These are phyloP conservation scores for Coemansia sp. DNA, from an alignment of 192 early-diverging fungal species.

Conservation along the genomic window DNA sequence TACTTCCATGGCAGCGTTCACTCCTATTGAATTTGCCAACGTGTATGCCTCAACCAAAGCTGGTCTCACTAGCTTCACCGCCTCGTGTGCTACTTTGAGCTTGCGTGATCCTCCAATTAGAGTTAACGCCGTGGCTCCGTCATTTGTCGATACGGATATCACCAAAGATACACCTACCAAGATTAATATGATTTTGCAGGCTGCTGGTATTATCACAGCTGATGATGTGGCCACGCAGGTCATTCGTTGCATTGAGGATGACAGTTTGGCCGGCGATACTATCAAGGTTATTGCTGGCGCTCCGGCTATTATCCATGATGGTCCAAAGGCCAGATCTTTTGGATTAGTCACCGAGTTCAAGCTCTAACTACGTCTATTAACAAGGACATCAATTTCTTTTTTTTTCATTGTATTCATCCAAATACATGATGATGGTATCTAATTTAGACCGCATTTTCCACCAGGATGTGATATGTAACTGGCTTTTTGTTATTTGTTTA, in stretches of 20 bases:
- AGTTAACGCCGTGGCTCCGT: constrained; percentile 58
- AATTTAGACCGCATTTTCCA: not conserved
- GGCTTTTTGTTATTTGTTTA: constrained; percentile 1
- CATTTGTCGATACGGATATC: constrained; percentile 47
- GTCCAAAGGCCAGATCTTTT: constrained; percentile 11
- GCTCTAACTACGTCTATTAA: not conserved
- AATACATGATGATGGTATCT: not conserved
- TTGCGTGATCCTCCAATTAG: constrained; percentile 35
- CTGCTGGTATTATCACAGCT: constrained; percentile 3
- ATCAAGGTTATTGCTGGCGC: constrained; percentile 12
- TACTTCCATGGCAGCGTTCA: constrained; percentile 59
- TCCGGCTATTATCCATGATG: constrained; percentile 5
- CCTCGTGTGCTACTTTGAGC: constrained; percentile 27
- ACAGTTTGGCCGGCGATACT: constrained; percentile 46
- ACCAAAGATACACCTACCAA: constrained; percentile 5
- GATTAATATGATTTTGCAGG: constrained; percentile 1
- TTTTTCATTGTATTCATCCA: not conserved
- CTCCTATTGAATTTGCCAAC: constrained; percentile 46
- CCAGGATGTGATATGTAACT: not conserved
- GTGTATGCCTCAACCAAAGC: constrained; percentile 70
- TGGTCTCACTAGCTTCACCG: constrained; percentile 59
- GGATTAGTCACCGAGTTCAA: constrained; percentile 6
- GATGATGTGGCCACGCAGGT: constrained; percentile 51
- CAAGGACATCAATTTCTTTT: not conserved
- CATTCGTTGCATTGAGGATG: constrained; percentile 53